Conservation (phyloP, 495 filamentous ascomycete species). For the Haplographium delicatum region DNA sequence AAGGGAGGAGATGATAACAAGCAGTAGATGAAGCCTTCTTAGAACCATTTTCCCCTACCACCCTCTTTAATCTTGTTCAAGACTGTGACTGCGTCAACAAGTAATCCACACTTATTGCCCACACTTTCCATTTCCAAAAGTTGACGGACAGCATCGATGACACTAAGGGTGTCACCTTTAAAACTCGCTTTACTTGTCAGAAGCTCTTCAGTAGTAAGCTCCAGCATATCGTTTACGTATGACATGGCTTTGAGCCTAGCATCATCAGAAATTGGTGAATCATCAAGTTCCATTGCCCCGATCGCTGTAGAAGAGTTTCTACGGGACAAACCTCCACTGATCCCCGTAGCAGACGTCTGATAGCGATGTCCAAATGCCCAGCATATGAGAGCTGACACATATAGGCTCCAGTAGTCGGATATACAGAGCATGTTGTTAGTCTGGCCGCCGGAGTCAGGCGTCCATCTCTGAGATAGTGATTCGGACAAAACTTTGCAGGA, state of each 20-base stretch:
- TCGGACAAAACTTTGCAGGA: slow-evolving; percentile 19
- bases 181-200: slow-evolving; percentile 16
- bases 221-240: slow-evolving; percentile 19
- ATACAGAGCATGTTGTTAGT: not conserved
- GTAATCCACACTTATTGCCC: slow-evolving; percentile 15
- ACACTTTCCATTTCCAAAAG: slow-evolving; percentile 14
- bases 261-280: slow-evolving; percentile 5
- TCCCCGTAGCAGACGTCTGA: slow-evolving; percentile 6
- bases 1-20: not conserved
- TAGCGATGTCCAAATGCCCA: slow-evolving; percentile 27
- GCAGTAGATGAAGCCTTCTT: not conserved
- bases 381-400: slow-evolving; percentile 20
- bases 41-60: slow-evolving; percentile 22
- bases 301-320: slow-evolving; percentile 4
- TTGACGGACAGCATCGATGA: slow-evolving; percentile 16
- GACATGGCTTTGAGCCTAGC: slow-evolving; percentile 10
- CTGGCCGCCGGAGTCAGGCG: not conserved
- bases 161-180: slow-evolving; percentile 15
- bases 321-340: not conserved
- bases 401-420: slow-evolving; percentile 24
- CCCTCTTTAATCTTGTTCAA: slow-evolving; percentile 17
- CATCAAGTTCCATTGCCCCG: slow-evolving; percentile 3
- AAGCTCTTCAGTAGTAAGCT: slow-evolving; percentile 18
- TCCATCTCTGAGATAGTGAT: not conserved
- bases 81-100: slow-evolving; percentile 23